Evolutionary conservation across 2,329 filamentous ascomycete species (phyloP), one percentile per base, ranked within the genome.

Genomic region (Emericellopsis cladophorae): DNA sequence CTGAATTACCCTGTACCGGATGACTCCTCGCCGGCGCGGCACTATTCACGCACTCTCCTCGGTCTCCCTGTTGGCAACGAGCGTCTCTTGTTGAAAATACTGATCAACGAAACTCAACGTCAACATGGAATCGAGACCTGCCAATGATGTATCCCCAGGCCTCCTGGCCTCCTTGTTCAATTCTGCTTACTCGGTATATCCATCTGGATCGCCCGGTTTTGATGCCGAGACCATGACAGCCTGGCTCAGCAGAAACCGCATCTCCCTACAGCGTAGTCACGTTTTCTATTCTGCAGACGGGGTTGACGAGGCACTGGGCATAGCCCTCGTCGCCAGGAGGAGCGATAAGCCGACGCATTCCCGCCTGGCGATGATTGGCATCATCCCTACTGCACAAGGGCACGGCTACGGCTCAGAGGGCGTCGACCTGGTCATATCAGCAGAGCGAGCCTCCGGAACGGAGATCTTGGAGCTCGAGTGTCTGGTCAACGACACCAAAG

Each of bases 321-420:
- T 51, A 18, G 44, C 33, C n/a, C 40, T 52, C 26, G 44, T 52
- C 15, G 46, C 50, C 1, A 35, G 40, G 21, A 40, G 48, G 5
- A 40, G 44, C 7, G 50, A 50, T 33, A 46, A 46, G 10, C 48
- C 49, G 8, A 35, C 31, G 4, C 40, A 49, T 22, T 39, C 40
- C 5, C 46, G 50, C n/a, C 39, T 52, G 0, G 46, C 42, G 3
- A 26, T 41, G 36, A 47, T 52, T 42, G 50, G 46, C n/a, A 45
- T 51, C 11, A 41, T 49, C 31, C 42, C 44, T 2, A 10, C 35
- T 3, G 40, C 35, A n/a, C 45, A 44, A 31, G 46, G 46, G 23
- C 44, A 46, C 24, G 48, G 49, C 10, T 24, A 46, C 9, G 50
- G 48, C 15, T 23, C 40, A 2, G 36, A 36, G 40, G 47, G 40